Base-by-base conservation (phyloP, 768 basidiomycete species). In the Boletellus ananas region DNA sequence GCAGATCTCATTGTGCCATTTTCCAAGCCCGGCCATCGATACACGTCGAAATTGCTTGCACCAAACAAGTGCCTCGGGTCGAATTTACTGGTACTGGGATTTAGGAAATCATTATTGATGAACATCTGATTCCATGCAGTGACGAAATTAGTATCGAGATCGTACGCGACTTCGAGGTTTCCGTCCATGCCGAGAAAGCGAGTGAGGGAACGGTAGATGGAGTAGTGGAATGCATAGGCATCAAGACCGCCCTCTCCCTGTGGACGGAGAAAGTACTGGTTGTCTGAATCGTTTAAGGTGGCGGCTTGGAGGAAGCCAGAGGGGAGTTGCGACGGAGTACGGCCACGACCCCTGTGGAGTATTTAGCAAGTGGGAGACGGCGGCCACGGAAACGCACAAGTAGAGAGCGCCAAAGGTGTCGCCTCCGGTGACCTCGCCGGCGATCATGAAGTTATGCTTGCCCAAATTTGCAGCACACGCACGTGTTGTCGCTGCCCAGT, bases 171-270 rank as follows among this genome's bases (percentile, higher is more conserved):
- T 54, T 86, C 79, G 31, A 96, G 75, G 65, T 96, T 95, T 60
- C 94, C 94, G 63, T 96, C 94, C 92, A 95, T 94, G 46, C 93
- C 94, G 41, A 95, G 77, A 74, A 94, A 91, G 43, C 94, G 88
- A 27, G 84, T 73, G 45, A 95, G 71, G 3, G 87, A 73, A 51
- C 94, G 94, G 64, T 96, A 95, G 47, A 86, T 85, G 40, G 94
- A 95, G 67, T 95, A 96, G 67, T 96, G 94, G 75, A 95, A 95
- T 1, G 94, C 93, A 41, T 84, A 83, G 33, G 75, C 74, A 59
- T 96, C 94, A 43, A 96, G 74, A 20, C 70, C 86, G 51, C 79
- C 81, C 17, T 76, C 61, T 6, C 74, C 72, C 14, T 76, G 73
- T 9, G 83, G 75, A 20, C 94, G 86, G 40, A 95, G 72, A 72